Conservation (phyloP, 192 early-diverging fungal species). For the Podila clonocystis region DNA sequence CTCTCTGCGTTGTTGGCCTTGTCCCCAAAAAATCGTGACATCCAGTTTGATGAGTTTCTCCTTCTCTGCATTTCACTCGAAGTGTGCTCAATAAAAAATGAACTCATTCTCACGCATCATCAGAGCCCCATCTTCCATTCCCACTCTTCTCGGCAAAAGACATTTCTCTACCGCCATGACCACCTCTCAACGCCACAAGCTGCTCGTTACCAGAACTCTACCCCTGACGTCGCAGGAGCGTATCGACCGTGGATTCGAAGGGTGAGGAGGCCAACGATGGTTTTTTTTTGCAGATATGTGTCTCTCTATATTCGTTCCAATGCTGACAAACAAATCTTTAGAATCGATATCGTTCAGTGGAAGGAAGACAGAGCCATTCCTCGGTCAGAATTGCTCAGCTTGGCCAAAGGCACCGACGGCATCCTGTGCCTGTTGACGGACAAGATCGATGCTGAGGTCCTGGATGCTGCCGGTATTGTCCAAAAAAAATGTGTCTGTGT, state of each 20-base stretch:
- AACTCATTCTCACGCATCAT: slow-evolving; percentile 6
- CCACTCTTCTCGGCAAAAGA: slow-evolving; percentile 8
- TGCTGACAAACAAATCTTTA: background rate
- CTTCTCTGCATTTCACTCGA: background rate
- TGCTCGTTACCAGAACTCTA: slow-evolving; percentile 62
- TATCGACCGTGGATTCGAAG: slow-evolving; percentile 50
- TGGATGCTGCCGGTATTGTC: slow-evolving; percentile 68
- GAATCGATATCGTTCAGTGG: slow-evolving; percentile 68
- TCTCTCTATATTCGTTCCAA: no score
- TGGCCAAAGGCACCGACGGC: slow-evolving; percentile 64
- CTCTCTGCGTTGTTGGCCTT: no score
- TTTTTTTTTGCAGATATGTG: background rate
- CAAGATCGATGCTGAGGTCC: slow-evolving; percentile 74
- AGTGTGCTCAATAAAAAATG: background rate
- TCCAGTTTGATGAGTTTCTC: no score
- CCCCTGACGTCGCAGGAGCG: slow-evolving; percentile 59
- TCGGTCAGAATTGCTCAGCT: slow-evolving; percentile 58
- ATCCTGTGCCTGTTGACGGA: slow-evolving; percentile 78
- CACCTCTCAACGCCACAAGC: slow-evolving; percentile 9
- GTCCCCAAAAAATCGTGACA: no score
- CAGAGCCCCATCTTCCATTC: slow-evolving; percentile 4
- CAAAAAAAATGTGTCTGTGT: background rate
- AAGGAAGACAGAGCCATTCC: slow-evolving; percentile 57
- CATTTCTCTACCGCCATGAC: slow-evolving; percentile 25
- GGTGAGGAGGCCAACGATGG: background rate